Percentiles rank a stretch among this genome's conserved stretches.
phyloP scores from a whole-genome alignment of 2,329 filamentous ascomycete species.

The Elsinoe perseae region DNA sequence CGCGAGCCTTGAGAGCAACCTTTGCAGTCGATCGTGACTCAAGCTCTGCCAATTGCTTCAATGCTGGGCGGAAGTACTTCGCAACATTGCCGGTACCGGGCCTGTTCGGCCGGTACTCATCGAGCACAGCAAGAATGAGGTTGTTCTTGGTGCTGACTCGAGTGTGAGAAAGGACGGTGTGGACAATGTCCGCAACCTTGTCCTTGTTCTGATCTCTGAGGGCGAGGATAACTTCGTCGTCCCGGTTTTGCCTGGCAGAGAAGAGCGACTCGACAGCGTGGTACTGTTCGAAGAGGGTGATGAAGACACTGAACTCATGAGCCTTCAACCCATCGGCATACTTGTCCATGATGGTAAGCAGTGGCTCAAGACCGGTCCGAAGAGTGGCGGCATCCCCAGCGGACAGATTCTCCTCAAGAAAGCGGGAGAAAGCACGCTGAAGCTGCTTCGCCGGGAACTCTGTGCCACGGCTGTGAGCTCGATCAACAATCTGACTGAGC shows the following conservation, averaged over 20 bases:
- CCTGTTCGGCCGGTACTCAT: slow-evolving; percentile 92
- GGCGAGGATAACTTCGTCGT: slow-evolving; percentile 88
- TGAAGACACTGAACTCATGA: slow-evolving; percentile 79
- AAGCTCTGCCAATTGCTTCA: slow-evolving; percentile 83
- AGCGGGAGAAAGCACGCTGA: slow-evolving; percentile 74
- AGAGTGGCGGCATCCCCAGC: slow-evolving; percentile 66
- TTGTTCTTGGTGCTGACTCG: slow-evolving; percentile 91
- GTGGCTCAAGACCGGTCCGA: slow-evolving; percentile 62
- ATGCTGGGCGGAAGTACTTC: slow-evolving; percentile 74
- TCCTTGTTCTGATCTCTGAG: slow-evolving; percentile 97
- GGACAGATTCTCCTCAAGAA: slow-evolving; percentile 77
- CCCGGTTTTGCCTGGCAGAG: slow-evolving; percentile 72
- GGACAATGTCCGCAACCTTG: slow-evolving; percentile 73
- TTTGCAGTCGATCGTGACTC: slow-evolving; percentile 82
- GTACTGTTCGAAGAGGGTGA: slow-evolving; percentile 71
- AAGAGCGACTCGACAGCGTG: slow-evolving; percentile 79
- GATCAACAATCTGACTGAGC: slow-evolving; percentile 79
- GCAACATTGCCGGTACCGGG: slow-evolving; percentile 79
- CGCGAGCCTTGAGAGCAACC: slow-evolving; percentile 92
- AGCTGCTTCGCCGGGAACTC: slow-evolving; percentile 93
- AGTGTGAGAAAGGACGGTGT: slow-evolving; percentile 88
- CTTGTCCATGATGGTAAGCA: slow-evolving; percentile 67
- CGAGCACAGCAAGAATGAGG: slow-evolving; percentile 80
- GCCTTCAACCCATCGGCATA: slow-evolving; percentile 85
- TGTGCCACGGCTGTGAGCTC: slow-evolving; percentile 63